These are phyloP conservation scores for Penicillium rolfsii DNA, from an alignment of 2,329 filamentous ascomycete genomes.

Conservation along the genomic window DNA sequence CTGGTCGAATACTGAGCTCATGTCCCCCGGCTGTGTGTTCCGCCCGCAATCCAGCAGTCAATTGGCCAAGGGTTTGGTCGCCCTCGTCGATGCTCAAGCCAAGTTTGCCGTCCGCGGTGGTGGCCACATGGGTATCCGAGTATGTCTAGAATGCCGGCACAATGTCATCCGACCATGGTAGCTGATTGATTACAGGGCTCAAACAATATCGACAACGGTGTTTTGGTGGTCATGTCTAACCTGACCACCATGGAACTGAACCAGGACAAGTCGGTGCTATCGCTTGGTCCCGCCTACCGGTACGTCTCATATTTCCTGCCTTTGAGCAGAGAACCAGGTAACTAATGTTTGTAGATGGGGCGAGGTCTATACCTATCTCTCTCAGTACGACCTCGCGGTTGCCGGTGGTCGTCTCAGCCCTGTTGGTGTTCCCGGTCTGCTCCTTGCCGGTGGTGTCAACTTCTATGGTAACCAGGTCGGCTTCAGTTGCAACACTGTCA, in stretches of 20 bases:
- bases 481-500: slow-evolving; percentile 34
- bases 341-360: slow-evolving; percentile 31
- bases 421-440: slow-evolving; percentile 36
- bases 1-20: slow-evolving; percentile 43
- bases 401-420: slow-evolving; percentile 35
- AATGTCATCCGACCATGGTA: neutral
- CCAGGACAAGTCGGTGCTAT: slow-evolving; percentile 34
- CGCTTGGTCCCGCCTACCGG: slow-evolving; percentile 35
- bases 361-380: slow-evolving; percentile 40
- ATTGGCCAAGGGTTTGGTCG: slow-evolving; percentile 30
- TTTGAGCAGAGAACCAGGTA: neutral
- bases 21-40: slow-evolving; percentile 40
- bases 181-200: slow-evolving; percentile 29
- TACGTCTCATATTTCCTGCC: slow-evolving; percentile 12
- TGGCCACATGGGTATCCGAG: slow-evolving; percentile 41
- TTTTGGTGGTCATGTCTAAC: slow-evolving; percentile 39
- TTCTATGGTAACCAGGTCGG: slow-evolving; percentile 37
- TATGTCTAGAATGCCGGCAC: slow-evolving; percentile 10
- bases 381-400: slow-evolving; percentile 25
- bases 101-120: slow-evolving; percentile 40
- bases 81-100: slow-evolving; percentile 27
- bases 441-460: slow-evolving; percentile 36
- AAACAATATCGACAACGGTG: slow-evolving; percentile 40
- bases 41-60: slow-evolving; percentile 35
- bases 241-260: slow-evolving; percentile 35